These are phyloP conservation scores for Corinectria fuckeliana DNA, from an alignment of 2,329 filamentous ascomycete genomes.

Conservation along the genomic window DNA sequence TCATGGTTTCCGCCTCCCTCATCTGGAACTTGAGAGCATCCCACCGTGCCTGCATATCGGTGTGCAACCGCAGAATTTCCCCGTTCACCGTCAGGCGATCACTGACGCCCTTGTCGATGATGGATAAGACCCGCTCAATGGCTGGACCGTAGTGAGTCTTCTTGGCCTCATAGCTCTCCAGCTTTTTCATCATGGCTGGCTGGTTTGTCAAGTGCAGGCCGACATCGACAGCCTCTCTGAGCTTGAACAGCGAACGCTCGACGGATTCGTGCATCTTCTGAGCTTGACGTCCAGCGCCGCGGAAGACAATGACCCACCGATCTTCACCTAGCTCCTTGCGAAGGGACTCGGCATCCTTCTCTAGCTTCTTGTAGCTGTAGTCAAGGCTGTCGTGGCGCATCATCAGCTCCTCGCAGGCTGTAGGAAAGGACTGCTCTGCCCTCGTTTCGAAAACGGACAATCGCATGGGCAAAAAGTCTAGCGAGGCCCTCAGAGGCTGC, in stretches of 20 bases:
- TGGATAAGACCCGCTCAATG: constrained; percentile 86
- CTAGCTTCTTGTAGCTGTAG: constrained; percentile 84
- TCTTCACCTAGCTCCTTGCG: constrained; percentile 93
- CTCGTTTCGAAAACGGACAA: constrained; percentile 84
- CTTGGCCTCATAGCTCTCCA: constrained; percentile 94
- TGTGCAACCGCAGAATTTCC: constrained; percentile 85
- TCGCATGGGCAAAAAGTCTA: constrained; percentile 96
- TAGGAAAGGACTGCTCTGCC: constrained; percentile 82
- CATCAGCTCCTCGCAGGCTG: constrained; percentile 87
- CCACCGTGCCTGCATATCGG: constrained; percentile 86
- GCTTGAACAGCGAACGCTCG: constrained; percentile 81
- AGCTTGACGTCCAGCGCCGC: constrained; percentile 88
- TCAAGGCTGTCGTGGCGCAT: constrained; percentile 77
- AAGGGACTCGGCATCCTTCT: constrained; percentile 87
- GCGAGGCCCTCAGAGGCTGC: constrained; percentile 89
- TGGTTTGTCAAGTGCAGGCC: constrained; percentile 77
- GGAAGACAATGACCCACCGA: constrained; percentile 94
- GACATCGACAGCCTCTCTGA: constrained; percentile 79
- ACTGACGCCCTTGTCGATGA: constrained; percentile 95
- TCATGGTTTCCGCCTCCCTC: constrained; percentile 72
- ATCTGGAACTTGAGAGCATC: constrained; percentile 77
- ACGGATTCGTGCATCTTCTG: constrained; percentile 98
- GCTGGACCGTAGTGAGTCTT: constrained; percentile 93
- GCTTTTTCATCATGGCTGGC: constrained; percentile 75
- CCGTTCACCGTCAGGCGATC: constrained; percentile 97